A percentile compares a stretch with the other conserved stretches of the same genome.
Conservation (phyloP, 805 yeast genomes). For the Pichia manshurica region DNA sequence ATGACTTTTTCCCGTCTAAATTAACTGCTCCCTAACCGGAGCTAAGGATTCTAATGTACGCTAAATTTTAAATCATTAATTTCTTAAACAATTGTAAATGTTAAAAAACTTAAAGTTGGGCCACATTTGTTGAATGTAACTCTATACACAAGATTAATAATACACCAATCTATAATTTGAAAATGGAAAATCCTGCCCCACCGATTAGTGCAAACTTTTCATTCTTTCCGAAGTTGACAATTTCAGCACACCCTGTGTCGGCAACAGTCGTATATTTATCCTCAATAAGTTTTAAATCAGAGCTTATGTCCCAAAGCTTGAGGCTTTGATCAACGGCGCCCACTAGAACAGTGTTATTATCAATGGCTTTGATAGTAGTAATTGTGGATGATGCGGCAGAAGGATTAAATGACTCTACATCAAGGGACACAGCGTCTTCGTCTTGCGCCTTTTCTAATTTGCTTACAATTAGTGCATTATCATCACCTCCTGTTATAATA, state of each 20-base stretch:
- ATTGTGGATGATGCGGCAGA: slow-evolving; percentile 84
- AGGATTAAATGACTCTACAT: slow-evolving; percentile 32
- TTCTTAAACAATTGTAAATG: too few relatives aligned
- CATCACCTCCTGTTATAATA: slow-evolving; percentile 86
- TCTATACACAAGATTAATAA: too few relatives aligned
- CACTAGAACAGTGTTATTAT: slow-evolving; percentile 39
- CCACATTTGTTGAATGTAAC: too few relatives aligned
- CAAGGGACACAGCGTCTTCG: slow-evolving; percentile 20
- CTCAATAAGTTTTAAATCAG: slow-evolving; percentile 30
- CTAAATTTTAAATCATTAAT: too few relatives aligned
- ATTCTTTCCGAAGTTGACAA: slow-evolving; percentile 26
- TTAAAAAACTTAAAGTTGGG: too few relatives aligned
- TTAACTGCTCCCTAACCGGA: too few relatives aligned
- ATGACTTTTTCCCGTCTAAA: too few relatives aligned
- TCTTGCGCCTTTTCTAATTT: slow-evolving; percentile 23
- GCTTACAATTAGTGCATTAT: slow-evolving; percentile 58
- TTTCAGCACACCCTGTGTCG: slow-evolving; percentile 75
- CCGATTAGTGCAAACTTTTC: slow-evolving; percentile 47
- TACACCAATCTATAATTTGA: slow-evolving; percentile 17
- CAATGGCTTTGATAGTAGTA: slow-evolving; percentile 49
- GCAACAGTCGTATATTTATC: slow-evolving; percentile 73
- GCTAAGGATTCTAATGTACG: too few relatives aligned
- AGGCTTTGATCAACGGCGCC: slow-evolving; percentile 83
- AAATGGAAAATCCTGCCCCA: slow-evolving; percentile 65
- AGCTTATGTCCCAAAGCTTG: slow-evolving; percentile 52